Base-by-base conservation (phyloP, 371 early-diverging fungal genomes). In the Entomophthora muscae region DNA sequence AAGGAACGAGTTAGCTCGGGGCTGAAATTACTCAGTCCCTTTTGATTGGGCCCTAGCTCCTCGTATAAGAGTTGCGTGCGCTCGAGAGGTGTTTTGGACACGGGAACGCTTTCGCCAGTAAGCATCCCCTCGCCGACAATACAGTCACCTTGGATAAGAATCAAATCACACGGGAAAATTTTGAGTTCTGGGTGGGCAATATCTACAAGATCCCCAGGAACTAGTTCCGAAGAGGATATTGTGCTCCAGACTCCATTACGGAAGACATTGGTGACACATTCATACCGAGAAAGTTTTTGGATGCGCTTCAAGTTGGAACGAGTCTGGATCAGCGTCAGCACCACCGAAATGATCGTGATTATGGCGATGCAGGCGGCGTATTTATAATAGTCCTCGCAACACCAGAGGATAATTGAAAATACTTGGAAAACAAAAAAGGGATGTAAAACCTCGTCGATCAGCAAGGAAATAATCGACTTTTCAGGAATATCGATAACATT, bases 81-180 rank as follows among this genome's bases (percentile, higher is more conserved):
- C 5, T 42, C 42, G 23, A 85, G 75, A 0, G 91, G 85, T 1
- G 74, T 75, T 70, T 94, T 95, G 12, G 89, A 88, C 21, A 84
- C 83, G 27, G 85, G 85, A 0, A 84, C 77, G 0, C 82, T 81
- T 67, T 79, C 81, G 56, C 99, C 99, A 1, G 99, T 99, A 28
- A 99, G 81, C 95, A 98, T 97, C 66, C 88, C 86, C 73, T 99
- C 99, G 72, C 99, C 97, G 56, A 96, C 85, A 64, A 99, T 93
- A 68, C 95, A 95, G 68, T 94, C 95, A 22, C 99, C 99, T 27
- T 86, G 78, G n/a, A 98, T 72, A 26, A 99, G 77, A 42, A 93
- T 73, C 1, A 89, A 91, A 75, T 99, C 99, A 73, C 98, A 97
- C 0, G 95, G 95, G 30, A 97, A 78, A 0, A 83, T 76, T 22